Evolutionary conservation across 192 early-diverging fungal species (phyloP), one percentile per base, ranked within the genome.

Genomic region (Rhizophagus clarus): DNA sequence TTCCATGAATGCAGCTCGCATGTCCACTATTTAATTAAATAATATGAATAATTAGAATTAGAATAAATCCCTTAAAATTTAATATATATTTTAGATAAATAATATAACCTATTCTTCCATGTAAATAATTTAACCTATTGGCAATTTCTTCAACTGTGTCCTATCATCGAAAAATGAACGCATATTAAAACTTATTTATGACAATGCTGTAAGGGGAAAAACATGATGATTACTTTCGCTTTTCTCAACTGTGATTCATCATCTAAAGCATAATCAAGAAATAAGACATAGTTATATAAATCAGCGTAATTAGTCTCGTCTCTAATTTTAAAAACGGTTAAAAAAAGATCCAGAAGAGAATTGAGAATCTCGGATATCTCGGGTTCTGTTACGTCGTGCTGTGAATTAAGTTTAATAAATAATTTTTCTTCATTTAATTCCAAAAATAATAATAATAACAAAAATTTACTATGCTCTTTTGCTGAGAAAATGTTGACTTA

Each of bases 1-100:
- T 64, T 77, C 75, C 62, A 77, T 34, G 12, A 77, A 77, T 11
- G 75, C 75, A 8, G 75, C 75, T 29, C 62, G 63, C 62, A 66
- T 77, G 42, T 77, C 75, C 17, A 47, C 62, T 76, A 42, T 22
- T 32, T n/a, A 76, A 74, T 37, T 7, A 37, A 37, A 20, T 14
- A 10, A 24, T 0, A 40, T 32, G 15, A 9, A 45, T 37, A 24
- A 70, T 70, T 32, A 70, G 20, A 24, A 70, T 70, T 32, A 70
- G 20, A 34, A 34, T 22, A 40, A 40, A 70, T 70, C 9, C 22
- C 10, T 1, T n/a, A 15, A 12, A 34, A 20, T 11, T 45, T 40
- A 40, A 15, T 69, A 22, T 17, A 34, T n/a, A n/a, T n/a, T 4
- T 29, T 67, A 17, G 2, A 15, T 20, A 37, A 11, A 51, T 14